Conservation (phyloP, 495 filamentous ascomycete species). For the Staphylotrichum tortipilum region DNA sequence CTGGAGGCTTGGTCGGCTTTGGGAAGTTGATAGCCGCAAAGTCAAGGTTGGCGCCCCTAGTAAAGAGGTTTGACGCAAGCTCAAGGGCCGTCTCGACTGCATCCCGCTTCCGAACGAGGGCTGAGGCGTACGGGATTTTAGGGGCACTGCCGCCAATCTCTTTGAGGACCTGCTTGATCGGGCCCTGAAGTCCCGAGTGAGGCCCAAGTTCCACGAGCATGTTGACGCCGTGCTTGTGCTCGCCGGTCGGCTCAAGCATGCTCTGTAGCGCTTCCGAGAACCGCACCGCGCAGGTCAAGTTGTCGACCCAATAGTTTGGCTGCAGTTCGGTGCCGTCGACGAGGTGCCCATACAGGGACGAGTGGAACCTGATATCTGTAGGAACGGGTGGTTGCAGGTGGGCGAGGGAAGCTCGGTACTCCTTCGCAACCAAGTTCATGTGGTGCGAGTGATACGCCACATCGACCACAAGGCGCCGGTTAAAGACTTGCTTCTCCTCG, state of each 20-base stretch:
- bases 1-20: conserved; percentile 22
- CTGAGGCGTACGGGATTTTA: conserved; percentile 25
- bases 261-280: conserved; percentile 31
- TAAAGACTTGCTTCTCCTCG: conserved; percentile 41
- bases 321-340: conserved; percentile 26
- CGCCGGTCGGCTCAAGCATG: conserved; percentile 29
- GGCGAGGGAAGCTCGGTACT: conserved; percentile 28
- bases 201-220: conserved; percentile 55
- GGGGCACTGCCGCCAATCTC: conserved; percentile 25
- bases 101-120: conserved; percentile 32
- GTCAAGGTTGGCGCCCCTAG: conserved; percentile 36
- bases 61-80: conserved; percentile 35
- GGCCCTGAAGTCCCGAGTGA: conserved; percentile 50
- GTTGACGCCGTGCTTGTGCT: conserved; percentile 31
- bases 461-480: conserved; percentile 47
- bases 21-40: conserved; percentile 37
- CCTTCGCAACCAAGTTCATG: conserved; percentile 42
- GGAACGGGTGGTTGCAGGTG: conserved; percentile 24
- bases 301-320: conserved; percentile 41
- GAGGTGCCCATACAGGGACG: conserved; percentile 25
- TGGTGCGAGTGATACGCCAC: conserved; percentile 58
- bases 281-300: conserved; percentile 33
- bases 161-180: conserved; percentile 47
- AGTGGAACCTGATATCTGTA: conserved; percentile 34
- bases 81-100: conserved; percentile 37